phyloP scores from a whole-genome alignment of 2,329 filamentous ascomycete species.

The Lachnellula cervina region DNA sequence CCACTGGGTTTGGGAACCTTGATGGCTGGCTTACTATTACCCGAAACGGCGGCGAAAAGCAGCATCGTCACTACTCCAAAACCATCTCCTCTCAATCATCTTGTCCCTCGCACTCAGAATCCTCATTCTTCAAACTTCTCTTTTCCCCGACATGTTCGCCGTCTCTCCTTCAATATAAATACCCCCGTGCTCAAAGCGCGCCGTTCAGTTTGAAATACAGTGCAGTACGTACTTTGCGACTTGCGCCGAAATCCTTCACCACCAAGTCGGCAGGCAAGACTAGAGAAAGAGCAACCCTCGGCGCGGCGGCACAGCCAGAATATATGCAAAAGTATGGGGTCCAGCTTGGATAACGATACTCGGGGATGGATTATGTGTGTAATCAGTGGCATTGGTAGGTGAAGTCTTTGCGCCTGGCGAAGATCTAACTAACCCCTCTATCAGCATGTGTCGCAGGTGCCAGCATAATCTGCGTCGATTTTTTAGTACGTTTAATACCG shows the following conservation, averaged over 20 bases:
- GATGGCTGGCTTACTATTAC: not conserved
- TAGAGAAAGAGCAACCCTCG: not conserved
- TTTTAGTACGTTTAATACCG: conserved; percentile 67
- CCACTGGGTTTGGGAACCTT: not conserved
- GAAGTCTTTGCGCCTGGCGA: conserved; percentile 1
- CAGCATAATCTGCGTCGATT: conserved; percentile 80
- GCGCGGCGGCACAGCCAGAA: not conserved
- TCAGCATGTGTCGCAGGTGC: conserved; percentile 67
- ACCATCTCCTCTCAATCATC: not conserved
- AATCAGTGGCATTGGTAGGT: conserved; percentile 68
- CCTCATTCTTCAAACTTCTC: too few relatives aligned
- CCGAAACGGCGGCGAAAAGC: not conserved
- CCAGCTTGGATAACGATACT: conserved; percentile 66
- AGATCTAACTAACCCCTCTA: conserved; percentile 8
- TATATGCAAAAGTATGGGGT: not conserved
- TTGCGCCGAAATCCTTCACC: not conserved
- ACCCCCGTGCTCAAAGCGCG: too few relatives aligned
- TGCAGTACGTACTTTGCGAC: not conserved
- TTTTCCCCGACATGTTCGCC: too few relatives aligned
- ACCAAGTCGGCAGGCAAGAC: not conserved
- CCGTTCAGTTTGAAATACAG: not conserved
- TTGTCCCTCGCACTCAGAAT: not conserved
- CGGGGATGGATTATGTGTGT: conserved; percentile 91
- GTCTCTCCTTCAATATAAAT: too few relatives aligned
- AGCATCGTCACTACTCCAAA: not conserved